Evolutionary conservation across 2,329 filamentous ascomycete genomes (phyloP).

Genomic region (Fusarium fujikuroi): DNA sequence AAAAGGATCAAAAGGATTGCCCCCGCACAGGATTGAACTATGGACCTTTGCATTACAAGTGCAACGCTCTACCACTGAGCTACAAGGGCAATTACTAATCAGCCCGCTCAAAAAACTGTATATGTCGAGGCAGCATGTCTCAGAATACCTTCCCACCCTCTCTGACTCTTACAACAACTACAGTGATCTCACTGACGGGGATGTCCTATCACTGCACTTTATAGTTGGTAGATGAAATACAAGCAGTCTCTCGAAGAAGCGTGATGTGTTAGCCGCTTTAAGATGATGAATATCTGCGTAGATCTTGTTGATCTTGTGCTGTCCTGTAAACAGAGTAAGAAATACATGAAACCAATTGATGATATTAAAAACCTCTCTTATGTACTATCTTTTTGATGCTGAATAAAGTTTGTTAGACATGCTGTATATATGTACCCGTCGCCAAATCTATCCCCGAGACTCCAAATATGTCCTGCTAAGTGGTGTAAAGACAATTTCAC

Average conservation of each 20-base stretch:
- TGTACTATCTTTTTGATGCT: neutral
- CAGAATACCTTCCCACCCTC: too few relatives aligned
- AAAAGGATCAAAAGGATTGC: conserved; percentile 24
- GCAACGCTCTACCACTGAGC: conserved; percentile 42
- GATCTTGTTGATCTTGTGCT: neutral
- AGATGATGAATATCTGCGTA: neutral
- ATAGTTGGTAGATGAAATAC: too few relatives aligned
- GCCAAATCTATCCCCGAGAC: neutral
- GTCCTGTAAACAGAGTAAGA: neutral
- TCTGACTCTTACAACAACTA: too few relatives aligned
- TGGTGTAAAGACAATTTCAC: neutral
- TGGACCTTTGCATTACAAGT: conserved; percentile 43
- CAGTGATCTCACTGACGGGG: neutral
- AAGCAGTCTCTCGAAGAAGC: neutral
- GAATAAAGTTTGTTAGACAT: neutral
- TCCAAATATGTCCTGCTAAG: neutral
- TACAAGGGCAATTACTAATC: conserved; percentile 24
- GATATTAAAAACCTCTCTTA: neutral
- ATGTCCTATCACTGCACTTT: neutral
- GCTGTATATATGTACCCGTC: neutral
- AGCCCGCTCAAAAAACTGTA: neutral
- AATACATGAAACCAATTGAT: neutral
- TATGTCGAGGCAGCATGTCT: neutral
- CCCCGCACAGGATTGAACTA: conserved; percentile 40
- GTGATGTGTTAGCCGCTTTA: neutral